Evolutionary conservation across 805 yeast species (phyloP).

Genomic region (Starmera dryadoides): DNA sequence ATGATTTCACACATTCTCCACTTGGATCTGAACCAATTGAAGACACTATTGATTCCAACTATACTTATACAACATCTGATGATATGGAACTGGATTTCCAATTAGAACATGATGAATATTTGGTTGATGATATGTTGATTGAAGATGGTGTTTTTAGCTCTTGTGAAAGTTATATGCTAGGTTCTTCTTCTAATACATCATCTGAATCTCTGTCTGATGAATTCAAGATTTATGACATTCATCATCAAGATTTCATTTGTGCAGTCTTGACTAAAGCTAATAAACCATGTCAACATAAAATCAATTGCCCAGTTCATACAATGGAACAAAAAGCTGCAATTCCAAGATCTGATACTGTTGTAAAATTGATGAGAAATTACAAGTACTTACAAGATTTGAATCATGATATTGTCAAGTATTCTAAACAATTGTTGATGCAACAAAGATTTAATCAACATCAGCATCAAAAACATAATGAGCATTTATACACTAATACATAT

Average conservation of each 20-base stretch:
- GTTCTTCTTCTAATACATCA: not conserved
- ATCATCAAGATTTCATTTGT: conserved; percentile 17
- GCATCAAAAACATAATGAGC: not conserved
- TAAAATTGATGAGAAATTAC: conserved; percentile 10
- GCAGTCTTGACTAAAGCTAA: conserved; percentile 5
- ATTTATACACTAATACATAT: not conserved
- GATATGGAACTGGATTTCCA: too few relatives aligned
- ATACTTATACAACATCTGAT: too few relatives aligned
- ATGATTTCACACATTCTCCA: too few relatives aligned
- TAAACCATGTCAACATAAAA: not conserved
- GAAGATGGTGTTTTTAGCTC: not conserved
- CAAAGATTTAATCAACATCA: not conserved
- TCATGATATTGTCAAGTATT: not conserved
- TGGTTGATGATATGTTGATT: not conserved
- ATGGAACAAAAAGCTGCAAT: not conserved
- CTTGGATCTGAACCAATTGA: too few relatives aligned
- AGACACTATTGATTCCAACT: too few relatives aligned
- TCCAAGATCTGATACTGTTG: not conserved
- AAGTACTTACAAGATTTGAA: conserved; percentile 29
- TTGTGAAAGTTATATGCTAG: not conserved
- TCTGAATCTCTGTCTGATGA: not conserved
- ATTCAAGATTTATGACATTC: conserved; percentile 3
- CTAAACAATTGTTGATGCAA: not conserved
- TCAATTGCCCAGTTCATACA: conserved; percentile 1
- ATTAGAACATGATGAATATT: too few relatives aligned